Conservation (phyloP, 2,329 filamentous ascomycete genomes). For the Fusarium sp. region DNA sequence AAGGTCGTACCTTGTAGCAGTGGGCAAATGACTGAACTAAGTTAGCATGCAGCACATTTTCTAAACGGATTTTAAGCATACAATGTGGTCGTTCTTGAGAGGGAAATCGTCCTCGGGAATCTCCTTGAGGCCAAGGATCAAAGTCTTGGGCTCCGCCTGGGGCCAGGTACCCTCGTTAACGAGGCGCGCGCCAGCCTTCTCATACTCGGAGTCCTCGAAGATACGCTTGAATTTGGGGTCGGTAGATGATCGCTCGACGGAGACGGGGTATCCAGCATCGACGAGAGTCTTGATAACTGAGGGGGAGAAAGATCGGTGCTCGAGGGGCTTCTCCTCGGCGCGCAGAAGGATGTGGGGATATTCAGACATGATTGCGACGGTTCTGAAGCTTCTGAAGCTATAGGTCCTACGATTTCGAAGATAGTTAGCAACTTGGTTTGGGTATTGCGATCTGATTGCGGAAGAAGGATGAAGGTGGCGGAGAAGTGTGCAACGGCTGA, state of each 20-base stretch:
- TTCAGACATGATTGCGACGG: conserved; percentile 45
- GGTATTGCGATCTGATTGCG: neutral
- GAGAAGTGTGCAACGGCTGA: conserved; percentile 7
- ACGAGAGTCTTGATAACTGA: conserved; percentile 67
- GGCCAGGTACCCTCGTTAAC: conserved; percentile 77
- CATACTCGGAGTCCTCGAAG: conserved; percentile 72
- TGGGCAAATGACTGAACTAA: conserved; percentile 71
- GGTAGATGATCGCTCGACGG: conserved; percentile 68
- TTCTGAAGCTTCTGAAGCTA: conserved; percentile 15
- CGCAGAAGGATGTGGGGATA: conserved; percentile 63
- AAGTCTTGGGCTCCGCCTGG: conserved; percentile 74
- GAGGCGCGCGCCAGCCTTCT: conserved; percentile 72
- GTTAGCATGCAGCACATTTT: conserved; percentile 1
- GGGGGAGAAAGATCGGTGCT: conserved; percentile 54
- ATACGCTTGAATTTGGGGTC: conserved; percentile 72
- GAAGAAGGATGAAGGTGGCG: conserved; percentile 3
- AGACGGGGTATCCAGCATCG: conserved; percentile 76
- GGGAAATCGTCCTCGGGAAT: conserved; percentile 77
- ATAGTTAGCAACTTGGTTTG: conserved; percentile 19
- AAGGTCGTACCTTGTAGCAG: conserved; percentile 73
- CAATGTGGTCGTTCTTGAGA: conserved; percentile 48
- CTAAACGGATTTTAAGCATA: neutral
- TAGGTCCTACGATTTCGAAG: conserved; percentile 14
- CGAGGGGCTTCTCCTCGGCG: conserved; percentile 70
- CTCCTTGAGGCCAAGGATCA: conserved; percentile 84